Base-by-base conservation (phyloP, 1,284 basidiomycete genomes). In the Ustilago hordei region DNA sequence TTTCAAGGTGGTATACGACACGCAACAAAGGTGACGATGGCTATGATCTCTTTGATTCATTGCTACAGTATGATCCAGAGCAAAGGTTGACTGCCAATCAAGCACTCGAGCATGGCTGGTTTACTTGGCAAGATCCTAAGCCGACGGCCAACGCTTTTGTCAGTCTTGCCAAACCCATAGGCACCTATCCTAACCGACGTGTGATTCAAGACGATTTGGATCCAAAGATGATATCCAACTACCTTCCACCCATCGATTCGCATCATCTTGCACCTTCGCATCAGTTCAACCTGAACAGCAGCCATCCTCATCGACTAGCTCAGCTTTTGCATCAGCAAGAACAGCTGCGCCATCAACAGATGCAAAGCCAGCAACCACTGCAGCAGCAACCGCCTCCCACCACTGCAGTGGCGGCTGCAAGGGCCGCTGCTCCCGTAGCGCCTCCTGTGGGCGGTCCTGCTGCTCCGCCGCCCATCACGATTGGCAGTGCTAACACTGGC, bases 11-110 rank as follows among this genome's bases (percentile, higher is more conserved):
- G 96, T 96, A 93, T 80, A 81, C 82, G n/a, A 77, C 90, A 39
- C 89, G 92, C 45, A 89, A 90, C 59, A 90, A 89, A 55, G 61
- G 60, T 4, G 74, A 70, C 9, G 67, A 76, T 17, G 84, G 85
- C 12, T 82, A 77, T 55, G 73, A 72, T 15, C 68, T 86, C 7
- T 80, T 86, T 50, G 80, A 85, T 38, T 36, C 58, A 9, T 64
- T 86, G 11, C 68, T 86, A 7, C 77, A 91, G 31, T 99, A 95
- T 87, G 95, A 98, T 86, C 96, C 96, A 0, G 92, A 93, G 73
- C 91, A 90, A 76, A 90, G 97, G 15, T 89, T 98, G 43, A 94
- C 92, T 0, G 94, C 95, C 0, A 90, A 90, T 73, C 91, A 93
- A 74, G 92, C 94, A 0, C 87, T 99, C 1, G 88, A 89, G 15